Evolutionary conservation across 306 rosid genomes (phyloP), one percentile per base, ranked within the genome.

Genomic region (Cucurbita moschata): DNA sequence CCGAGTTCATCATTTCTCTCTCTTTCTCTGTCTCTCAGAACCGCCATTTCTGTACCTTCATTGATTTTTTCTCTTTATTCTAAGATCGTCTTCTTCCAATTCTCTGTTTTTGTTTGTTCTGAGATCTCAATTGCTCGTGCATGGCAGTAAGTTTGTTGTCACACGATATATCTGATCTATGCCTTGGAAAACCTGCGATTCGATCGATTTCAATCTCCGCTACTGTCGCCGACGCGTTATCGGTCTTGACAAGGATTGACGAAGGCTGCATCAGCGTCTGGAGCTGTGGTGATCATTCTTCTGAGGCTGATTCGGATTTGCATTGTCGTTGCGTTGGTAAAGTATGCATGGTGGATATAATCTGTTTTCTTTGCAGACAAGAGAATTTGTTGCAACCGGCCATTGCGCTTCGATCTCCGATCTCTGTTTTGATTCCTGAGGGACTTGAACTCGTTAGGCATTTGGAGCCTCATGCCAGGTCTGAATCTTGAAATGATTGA

Each of bases 111-210:
- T 1, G 14, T 49, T 49, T 49, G n/a, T 64, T 64, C 70, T 64
- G 70, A 16, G 15, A 43, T 67, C 56, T 51, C 60, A 15, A 70
- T 35, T 64, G 55, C 19, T 60, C 26, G 87, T 91, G 97, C 69
- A 94, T 94, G 99, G 97, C 96, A 78, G 88, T 62, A 57, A 85
- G 79, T 69, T 75, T 91, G 53, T 79, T 81, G 18, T 37, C 78
- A 38, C 86, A 77, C 75, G 90, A 88, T 57, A 80, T 89, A 39
- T 86, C 90, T 6, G 99, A 95, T 62, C 83, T 95, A 16, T 95
- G 96, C 77, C 88, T 95, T 21, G 97, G 96, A 26, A 95, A 95
- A 81, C 99, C 97, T 0, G 79, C 96, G 50, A 86, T 95, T n/a
- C 78, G 89, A 72, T 74, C 91, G 4, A 70, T 95, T 7, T 82